phyloP scores from a whole-genome alignment of 345 rosid species.

The Psidium guajava region DNA sequence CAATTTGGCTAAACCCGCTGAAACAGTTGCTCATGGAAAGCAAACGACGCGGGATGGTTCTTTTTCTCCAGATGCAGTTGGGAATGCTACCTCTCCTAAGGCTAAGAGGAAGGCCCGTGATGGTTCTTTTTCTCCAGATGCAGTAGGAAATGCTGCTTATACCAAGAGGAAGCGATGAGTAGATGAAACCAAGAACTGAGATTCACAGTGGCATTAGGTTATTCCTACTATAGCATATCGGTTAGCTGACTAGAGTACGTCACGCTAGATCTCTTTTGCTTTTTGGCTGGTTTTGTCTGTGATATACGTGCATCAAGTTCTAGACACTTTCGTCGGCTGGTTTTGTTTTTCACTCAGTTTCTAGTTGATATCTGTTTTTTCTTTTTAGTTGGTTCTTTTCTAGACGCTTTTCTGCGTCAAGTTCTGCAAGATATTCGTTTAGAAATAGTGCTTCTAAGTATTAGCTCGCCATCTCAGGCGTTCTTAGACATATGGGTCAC shows the following conservation, averaged over 20 bases:
- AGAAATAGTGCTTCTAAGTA: too few species aligned
- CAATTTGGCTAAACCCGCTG: constrained; percentile 6
- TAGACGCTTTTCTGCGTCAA: too few species aligned
- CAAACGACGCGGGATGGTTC: not conserved
- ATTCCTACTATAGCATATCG: not conserved
- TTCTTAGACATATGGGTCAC: too few species aligned
- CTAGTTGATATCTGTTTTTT: not conserved
- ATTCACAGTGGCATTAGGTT: not conserved
- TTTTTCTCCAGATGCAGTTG: not conserved
- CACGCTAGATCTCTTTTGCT: not conserved
- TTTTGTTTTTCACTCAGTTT: not conserved
- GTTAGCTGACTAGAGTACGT: not conserved
- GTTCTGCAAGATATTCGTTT: too few species aligned
- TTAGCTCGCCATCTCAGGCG: too few species aligned
- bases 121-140: not conserved
- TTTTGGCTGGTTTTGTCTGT: too few species aligned
- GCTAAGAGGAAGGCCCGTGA: not conserved
- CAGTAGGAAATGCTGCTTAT: not conserved
- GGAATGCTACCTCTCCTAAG: not conserved
- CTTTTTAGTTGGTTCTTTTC: not conserved
- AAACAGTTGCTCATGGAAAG: not conserved
- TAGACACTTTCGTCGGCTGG: too few species aligned
- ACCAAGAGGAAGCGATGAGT: not conserved
- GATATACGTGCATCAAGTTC: too few species aligned
- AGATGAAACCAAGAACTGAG: not conserved